Evolutionary conservation across 2,329 filamentous ascomycete genomes (phyloP).

Genomic region (Alternaria gansuensis): DNA sequence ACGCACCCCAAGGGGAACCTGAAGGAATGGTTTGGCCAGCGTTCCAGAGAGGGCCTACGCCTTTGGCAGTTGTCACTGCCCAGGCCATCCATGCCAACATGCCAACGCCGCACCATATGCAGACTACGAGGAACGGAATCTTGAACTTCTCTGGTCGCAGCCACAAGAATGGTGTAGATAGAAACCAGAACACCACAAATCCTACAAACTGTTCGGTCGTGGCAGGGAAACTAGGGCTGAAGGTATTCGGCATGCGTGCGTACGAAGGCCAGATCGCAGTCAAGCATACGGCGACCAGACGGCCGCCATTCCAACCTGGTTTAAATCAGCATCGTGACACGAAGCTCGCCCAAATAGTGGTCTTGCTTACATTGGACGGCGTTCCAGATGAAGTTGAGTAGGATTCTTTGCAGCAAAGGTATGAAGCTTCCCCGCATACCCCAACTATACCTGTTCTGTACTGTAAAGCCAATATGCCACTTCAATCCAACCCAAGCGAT

Average conservation of each 20-base stretch:
- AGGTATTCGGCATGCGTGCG: constrained; percentile 47
- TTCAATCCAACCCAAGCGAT: constrained; percentile 60
- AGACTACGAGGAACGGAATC: constrained; percentile 58
- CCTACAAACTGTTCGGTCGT: constrained; percentile 51
- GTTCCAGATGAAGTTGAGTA: constrained; percentile 63
- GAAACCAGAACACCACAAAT: constrained; percentile 49
- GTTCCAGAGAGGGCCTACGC: constrained; percentile 57
- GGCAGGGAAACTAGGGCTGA: constrained; percentile 46
- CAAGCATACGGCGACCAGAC: constrained; percentile 47
- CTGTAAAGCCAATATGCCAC: constrained; percentile 62
- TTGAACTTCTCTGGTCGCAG: constrained; percentile 62
- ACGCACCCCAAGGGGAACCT: constrained; percentile 51
- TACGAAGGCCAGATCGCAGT: constrained; percentile 52
- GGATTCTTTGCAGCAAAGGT: constrained; percentile 57
- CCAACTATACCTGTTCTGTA: constrained; percentile 62
- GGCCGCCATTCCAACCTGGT: constrained; percentile 50
- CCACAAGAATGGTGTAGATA: constrained; percentile 58
- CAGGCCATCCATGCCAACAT: constrained; percentile 61
- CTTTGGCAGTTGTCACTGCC: constrained; percentile 57
- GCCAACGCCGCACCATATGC: constrained; percentile 56
- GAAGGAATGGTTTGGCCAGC: constrained; percentile 50
- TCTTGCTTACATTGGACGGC: constrained; percentile 56
- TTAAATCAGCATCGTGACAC: not conserved
- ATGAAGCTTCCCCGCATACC: constrained; percentile 61
- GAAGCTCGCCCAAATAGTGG: not conserved